Evolutionary conservation across 768 basidiomycete genomes (phyloP).

Genomic region (Naganishia antarctica): DNA sequence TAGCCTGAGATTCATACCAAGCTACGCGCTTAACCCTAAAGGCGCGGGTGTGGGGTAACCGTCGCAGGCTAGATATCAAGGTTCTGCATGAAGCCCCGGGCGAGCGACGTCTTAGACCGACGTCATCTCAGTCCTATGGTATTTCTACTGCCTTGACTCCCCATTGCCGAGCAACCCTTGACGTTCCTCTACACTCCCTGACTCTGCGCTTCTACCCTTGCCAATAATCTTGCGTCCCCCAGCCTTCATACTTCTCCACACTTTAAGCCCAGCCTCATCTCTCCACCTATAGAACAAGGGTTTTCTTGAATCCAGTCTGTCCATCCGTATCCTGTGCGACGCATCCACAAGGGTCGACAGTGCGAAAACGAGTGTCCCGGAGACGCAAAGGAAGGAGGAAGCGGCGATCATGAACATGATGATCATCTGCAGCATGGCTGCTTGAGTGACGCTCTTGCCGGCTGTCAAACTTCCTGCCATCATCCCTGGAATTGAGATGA

Average conservation of each 20-base stretch:
- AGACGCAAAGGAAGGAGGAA: slow-evolving; percentile 65
- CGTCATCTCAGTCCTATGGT: neutral
- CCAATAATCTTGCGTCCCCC: slow-evolving; percentile 21
- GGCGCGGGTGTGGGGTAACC: no score
- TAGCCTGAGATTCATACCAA: no score
- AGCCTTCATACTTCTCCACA: slow-evolving; percentile 37
- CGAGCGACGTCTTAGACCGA: neutral
- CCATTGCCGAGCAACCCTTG: neutral
- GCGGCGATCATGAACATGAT: slow-evolving; percentile 92
- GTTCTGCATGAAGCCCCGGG: no score
- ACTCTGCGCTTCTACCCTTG: slow-evolving; percentile 18
- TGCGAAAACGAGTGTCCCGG: slow-evolving; percentile 60
- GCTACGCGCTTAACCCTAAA: no score
- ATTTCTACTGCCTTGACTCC: no score
- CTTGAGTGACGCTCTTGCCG: slow-evolving; percentile 76
- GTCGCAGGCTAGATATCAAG: no score
- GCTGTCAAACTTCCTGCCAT: slow-evolving; percentile 89
- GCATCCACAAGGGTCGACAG: slow-evolving; percentile 63
- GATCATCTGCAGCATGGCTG: slow-evolving; percentile 81
- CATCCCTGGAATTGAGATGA: slow-evolving; percentile 61
- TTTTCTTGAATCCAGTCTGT: slow-evolving; percentile 43
- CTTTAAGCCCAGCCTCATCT: slow-evolving; percentile 28
- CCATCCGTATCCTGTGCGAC: slow-evolving; percentile 46
- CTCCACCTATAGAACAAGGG: slow-evolving; percentile 42
- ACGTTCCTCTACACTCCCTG: slow-evolving; percentile 33